These are phyloP conservation scores for Wickerhamiella azymoides DNA, from an alignment of 805 yeast species.

Conservation along the genomic window DNA sequence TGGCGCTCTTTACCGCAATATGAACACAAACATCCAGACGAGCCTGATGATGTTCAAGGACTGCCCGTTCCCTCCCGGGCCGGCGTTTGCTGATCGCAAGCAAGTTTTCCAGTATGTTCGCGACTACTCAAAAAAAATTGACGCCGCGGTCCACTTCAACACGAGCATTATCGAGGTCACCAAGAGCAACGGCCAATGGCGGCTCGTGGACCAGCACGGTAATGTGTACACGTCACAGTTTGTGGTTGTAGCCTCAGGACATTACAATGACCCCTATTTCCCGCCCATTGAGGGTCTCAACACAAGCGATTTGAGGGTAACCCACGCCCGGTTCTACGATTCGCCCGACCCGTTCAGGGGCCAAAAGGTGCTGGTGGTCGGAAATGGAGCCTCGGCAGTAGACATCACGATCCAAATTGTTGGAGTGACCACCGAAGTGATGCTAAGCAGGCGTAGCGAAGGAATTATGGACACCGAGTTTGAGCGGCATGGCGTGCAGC, in stretches of 20 bases:
- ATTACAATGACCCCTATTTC: conserved; percentile 44
- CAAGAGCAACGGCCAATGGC: conserved; percentile 31
- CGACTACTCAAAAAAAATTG: conserved; percentile 36
- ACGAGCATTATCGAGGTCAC: conserved; percentile 35
- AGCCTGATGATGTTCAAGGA: conserved; percentile 53
- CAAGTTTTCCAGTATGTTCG: conserved; percentile 51
- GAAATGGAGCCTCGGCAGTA: conserved; percentile 64
- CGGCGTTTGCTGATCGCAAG: conserved; percentile 43
- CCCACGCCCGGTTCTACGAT: conserved; percentile 47
- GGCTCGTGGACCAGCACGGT: conserved; percentile 26
- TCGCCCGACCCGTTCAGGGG: conserved; percentile 32
- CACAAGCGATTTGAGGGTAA: conserved; percentile 32
- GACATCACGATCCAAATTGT: conserved; percentile 57
- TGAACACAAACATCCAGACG: conserved; percentile 59
- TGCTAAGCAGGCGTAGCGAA: conserved; percentile 34
- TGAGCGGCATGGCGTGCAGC: conserved; percentile 29
- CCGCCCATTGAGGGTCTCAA: conserved; percentile 44
- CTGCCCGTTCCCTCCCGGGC: conserved; percentile 35
- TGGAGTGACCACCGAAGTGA: conserved; percentile 29
- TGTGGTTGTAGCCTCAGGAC: conserved; percentile 51
- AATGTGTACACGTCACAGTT: conserved; percentile 34
- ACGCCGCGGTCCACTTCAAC: conserved; percentile 30
- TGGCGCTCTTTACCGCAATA: conserved; percentile 44
- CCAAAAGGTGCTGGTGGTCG: conserved; percentile 47
- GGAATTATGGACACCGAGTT: conserved; percentile 28